Base-by-base conservation (phyloP, 371 early-diverging fungal genomes). In the Gilbertella persicaria region DNA sequence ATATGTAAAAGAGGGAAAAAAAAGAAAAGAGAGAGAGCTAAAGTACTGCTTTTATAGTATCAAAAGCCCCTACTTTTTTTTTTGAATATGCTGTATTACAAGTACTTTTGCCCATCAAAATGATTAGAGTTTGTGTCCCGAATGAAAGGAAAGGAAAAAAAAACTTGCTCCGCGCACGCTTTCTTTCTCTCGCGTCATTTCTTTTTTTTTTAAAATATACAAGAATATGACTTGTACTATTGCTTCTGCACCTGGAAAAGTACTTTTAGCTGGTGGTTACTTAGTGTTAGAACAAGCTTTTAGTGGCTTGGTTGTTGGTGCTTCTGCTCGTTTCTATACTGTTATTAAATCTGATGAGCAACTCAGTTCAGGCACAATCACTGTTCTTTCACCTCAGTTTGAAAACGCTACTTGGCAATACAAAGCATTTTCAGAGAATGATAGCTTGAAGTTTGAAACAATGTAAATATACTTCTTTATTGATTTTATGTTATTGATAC, bases 191-290 rank as follows among this genome's bases (percentile, higher is more conserved):
- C 9, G 5, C 9, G 38, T 46, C 43, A 38, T 37, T 35, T 49
- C 40, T 36, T 28, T 13, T 26, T 19, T 51, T 19, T 51, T 44
- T 44, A 19, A 13, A 25, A 8, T 13, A 55, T 55, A n/a, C n/a
- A n/a, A n/a, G 55, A 23, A 36, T 20, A 28, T n/a, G 14, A 30
- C 12, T 29, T 45, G 25, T 19, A 68, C 66, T 9, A 51, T 89
- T 41, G 86, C 86, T 4, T 93, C 94, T 16, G 92, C 95, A 2
- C 96, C 97, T 2, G 98, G 98, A 13, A 98, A 98, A 66, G 97
- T 96, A 5, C 86, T 98, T 7, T 41, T 97, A 1, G 74, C 86
- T 1, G 98, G 98, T 38, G 98, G 98, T n/a, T 98, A 98, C 66
- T 82, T 97, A 0, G 95, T 98, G 2, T 80, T 98, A 4, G 95